Evolutionary conservation across 768 basidiomycete genomes (phyloP).

Genomic region (Dictyophora rubrovolvata): DNA sequence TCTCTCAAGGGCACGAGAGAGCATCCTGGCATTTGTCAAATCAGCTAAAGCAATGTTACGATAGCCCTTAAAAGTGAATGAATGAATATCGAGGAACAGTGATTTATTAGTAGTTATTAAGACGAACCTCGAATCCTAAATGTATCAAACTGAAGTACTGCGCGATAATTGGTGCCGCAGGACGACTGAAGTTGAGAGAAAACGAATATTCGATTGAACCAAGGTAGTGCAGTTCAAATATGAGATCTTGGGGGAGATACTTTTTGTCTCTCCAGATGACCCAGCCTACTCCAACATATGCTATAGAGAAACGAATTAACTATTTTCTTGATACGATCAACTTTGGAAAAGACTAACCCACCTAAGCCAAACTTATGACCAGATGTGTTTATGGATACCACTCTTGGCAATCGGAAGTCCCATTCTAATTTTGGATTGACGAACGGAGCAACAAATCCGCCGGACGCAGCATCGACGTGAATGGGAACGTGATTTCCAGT

Average conservation of each 20-base stretch:
- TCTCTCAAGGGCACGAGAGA: constrained; percentile 52
- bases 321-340: constrained; percentile 22
- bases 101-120: constrained; percentile 12
- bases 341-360: not conserved
- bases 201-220: constrained; percentile 65
- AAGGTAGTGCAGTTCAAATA: constrained; percentile 50
- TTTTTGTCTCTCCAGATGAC: constrained; percentile 50
- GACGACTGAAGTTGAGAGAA: constrained; percentile 52
- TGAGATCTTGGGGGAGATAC: constrained; percentile 56
- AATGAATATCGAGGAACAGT: not conserved
- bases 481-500: constrained; percentile 37
- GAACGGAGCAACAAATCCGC: constrained; percentile 57
- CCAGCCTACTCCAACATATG: constrained; percentile 54
- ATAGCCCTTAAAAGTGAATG: constrained; percentile 26
- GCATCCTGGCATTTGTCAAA: constrained; percentile 52
- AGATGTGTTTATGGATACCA: constrained; percentile 44
- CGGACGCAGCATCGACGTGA: constrained; percentile 49
- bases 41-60: constrained; percentile 36
- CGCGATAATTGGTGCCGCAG: constrained; percentile 49
- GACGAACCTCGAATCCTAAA: constrained; percentile 36
- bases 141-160: constrained; percentile 59
- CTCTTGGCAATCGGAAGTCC: constrained; percentile 53
- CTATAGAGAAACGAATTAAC: constrained; percentile 43
- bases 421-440: constrained; percentile 41
- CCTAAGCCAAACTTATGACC: constrained; percentile 27